Evolutionary conservation across 2,329 filamentous ascomycete species (phyloP).

Genomic region (Endothia cerciana): DNA sequence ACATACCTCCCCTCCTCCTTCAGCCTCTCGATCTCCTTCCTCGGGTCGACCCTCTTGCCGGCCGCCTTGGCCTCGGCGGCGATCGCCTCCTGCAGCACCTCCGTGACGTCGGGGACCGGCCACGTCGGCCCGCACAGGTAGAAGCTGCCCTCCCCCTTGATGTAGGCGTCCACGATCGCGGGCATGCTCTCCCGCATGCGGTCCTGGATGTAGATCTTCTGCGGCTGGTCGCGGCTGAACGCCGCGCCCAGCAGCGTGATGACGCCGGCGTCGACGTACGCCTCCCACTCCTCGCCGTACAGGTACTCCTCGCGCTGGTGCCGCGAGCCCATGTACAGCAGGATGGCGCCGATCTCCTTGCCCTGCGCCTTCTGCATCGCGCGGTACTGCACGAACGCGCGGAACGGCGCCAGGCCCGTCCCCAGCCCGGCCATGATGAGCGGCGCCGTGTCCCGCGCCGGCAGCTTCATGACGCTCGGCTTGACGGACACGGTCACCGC

Average conservation of each 20-base stretch:
- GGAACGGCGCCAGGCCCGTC: conserved; percentile 97
- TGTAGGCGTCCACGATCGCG: conserved; percentile 84
- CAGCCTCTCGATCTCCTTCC: conserved; percentile 92
- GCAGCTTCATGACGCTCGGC: conserved; percentile 99
- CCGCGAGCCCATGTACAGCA: conserved; percentile 95
- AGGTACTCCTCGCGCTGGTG: conserved; percentile 99
- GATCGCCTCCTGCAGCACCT: conserved; percentile 92
- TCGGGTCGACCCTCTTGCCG: conserved; percentile 80
- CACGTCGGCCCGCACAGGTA: conserved; percentile 98
- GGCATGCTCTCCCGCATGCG: conserved; percentile 87
- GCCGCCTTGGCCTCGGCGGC: conserved; percentile 69
- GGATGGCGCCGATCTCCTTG: conserved; percentile 89
- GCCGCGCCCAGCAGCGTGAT: conserved; percentile 92
- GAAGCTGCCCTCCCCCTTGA: conserved; percentile 86
- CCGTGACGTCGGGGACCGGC: conserved; percentile 96
- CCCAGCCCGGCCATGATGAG: conserved; percentile 99
- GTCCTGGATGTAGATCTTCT: conserved; percentile 99
- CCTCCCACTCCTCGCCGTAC: conserved; percentile 99
- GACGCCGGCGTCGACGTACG: conserved; percentile 92
- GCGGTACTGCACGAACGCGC: conserved; percentile 96
- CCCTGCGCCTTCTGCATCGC: conserved; percentile 98
- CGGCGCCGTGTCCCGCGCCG: conserved; percentile 80
- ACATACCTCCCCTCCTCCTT: conserved; percentile 97
- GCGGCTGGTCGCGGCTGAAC: conserved; percentile 93
- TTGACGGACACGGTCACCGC: conserved; percentile 92